phyloP scores from a whole-genome alignment of 768 basidiomycete species.

The Cystofilobasidium ferigula region DNA sequence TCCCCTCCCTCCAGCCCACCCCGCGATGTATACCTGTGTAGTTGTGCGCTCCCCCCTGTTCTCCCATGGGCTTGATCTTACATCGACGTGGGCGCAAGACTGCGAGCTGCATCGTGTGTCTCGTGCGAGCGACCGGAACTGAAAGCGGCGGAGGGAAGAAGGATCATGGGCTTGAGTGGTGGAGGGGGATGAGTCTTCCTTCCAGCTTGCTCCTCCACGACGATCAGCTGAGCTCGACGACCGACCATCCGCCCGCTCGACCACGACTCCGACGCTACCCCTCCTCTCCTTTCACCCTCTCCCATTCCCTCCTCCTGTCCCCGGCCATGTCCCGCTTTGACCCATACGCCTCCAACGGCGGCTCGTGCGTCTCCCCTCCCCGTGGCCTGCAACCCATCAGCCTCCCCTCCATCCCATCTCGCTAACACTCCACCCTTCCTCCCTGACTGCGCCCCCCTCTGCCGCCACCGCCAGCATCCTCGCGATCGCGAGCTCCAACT shows the following conservation, averaged over 20 bases:
- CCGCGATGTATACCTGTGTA: background rate
- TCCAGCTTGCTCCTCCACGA: too few relatives aligned
- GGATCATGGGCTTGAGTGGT: too few relatives aligned
- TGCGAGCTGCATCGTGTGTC: too few relatives aligned
- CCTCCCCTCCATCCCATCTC: background rate
- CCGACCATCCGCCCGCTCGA: background rate
- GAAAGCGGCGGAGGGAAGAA: too few relatives aligned
- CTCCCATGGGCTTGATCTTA: too few relatives aligned
- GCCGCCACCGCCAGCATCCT: conserved; percentile 51
- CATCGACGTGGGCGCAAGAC: too few relatives aligned
- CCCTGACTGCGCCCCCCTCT: background rate
- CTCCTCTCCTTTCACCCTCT: background rate
- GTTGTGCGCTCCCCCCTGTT: background rate
- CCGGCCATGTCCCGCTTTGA: conserved; percentile 47
- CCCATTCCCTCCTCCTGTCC: background rate
- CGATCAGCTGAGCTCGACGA: too few relatives aligned
- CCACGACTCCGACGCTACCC: background rate
- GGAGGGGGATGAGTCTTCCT: too few relatives aligned
- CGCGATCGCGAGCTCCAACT: conserved; percentile 27
- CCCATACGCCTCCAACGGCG: conserved; percentile 87
- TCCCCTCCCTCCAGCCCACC: background rate
- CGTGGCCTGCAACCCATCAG: too few relatives aligned
- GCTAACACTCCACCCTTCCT: background rate
- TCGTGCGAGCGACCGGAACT: too few relatives aligned
- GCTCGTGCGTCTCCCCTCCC: conserved; percentile 48